These are phyloP conservation scores for Leptographium radiaticola DNA, from an alignment of 2,329 filamentous ascomycete genomes.

Conservation along the genomic window DNA sequence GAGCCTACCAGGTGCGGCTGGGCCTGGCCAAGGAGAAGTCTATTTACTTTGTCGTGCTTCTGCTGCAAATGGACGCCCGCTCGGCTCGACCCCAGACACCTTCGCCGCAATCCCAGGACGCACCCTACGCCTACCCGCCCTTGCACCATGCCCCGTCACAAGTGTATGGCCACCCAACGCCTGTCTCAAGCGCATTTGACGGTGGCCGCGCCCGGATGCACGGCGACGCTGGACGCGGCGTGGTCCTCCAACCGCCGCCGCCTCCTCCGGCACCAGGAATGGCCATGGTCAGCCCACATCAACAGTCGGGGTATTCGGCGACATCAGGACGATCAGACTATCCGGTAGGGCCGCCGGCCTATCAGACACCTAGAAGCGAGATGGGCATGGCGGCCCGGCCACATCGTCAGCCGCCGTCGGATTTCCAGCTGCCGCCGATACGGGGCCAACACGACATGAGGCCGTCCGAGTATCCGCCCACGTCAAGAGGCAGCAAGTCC, in stretches of 20 bases:
- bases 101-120: conserved; percentile 29
- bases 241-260: neutral
- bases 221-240: conserved; percentile 10
- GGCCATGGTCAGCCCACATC: conserved; percentile 26
- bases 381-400: conserved; percentile 21
- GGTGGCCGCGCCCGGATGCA: conserved; percentile 26
- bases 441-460: conserved; percentile 22
- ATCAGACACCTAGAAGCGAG: conserved; percentile 42
- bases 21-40: conserved; percentile 47
- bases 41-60: conserved; percentile 47
- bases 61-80: conserved; percentile 25
- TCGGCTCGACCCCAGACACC: conserved; percentile 30
- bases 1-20: conserved; percentile 36
- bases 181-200: conserved; percentile 35
- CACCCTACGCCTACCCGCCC: conserved; percentile 28
- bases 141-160: conserved; percentile 21
- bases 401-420: conserved; percentile 14
- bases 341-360: conserved; percentile 28
- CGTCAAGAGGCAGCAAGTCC: conserved; percentile 32
- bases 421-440: conserved; percentile 37
- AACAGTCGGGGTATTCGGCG: conserved; percentile 31
- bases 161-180: conserved; percentile 29
- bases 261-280: conserved; percentile 16
- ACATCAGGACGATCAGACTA: conserved; percentile 33
- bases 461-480: conserved; percentile 7